These are phyloP conservation scores for Tricholoma flavovirens DNA, from an alignment of 768 basidiomycete genomes.

Conservation along the genomic window DNA sequence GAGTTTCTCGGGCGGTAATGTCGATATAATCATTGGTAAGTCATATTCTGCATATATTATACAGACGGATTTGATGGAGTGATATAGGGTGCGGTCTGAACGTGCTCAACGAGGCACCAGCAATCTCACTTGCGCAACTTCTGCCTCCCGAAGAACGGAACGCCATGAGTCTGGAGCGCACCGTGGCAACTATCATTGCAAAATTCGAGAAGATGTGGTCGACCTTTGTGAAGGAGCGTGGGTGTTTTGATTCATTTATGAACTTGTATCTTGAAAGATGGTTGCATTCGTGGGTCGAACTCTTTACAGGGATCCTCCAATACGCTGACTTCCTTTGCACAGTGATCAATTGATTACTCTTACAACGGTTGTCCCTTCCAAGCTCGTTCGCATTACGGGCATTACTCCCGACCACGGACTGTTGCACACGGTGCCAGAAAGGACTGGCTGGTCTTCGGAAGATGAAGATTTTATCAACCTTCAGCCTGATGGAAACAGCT, in stretches of 20 bases:
- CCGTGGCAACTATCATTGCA: slow-evolving; percentile 67
- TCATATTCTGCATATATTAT: neutral
- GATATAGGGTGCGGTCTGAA: slow-evolving; percentile 82
- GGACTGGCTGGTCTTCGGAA: slow-evolving; percentile 24
- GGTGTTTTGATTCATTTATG: slow-evolving; percentile 79
- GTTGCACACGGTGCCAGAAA: slow-evolving; percentile 71
- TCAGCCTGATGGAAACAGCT: slow-evolving; percentile 96
- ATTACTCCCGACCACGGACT: slow-evolving; percentile 88
- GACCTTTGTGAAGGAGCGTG: slow-evolving; percentile 55
- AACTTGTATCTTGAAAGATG: slow-evolving; percentile 74
- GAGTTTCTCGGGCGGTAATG: slow-evolving; percentile 64
- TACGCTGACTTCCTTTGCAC: slow-evolving; percentile 6
- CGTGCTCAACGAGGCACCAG: slow-evolving; percentile 74
- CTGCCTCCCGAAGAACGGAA: slow-evolving; percentile 27
- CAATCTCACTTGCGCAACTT: slow-evolving; percentile 76
- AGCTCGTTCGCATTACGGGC: slow-evolving; percentile 68
- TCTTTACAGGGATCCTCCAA: neutral
- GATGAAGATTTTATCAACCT: slow-evolving; percentile 69
- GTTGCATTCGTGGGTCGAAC: slow-evolving; percentile 80
- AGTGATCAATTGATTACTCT: slow-evolving; percentile 83
- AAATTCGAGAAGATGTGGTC: slow-evolving; percentile 79
- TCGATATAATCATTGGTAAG: slow-evolving; percentile 79
- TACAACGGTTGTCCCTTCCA: slow-evolving; percentile 67
- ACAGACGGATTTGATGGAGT: slow-evolving; percentile 1
- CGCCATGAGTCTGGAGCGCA: slow-evolving; percentile 62